phyloP scores from a whole-genome alignment of 768 basidiomycete genomes.

The Hygrophoropsis aurantiaca region DNA sequence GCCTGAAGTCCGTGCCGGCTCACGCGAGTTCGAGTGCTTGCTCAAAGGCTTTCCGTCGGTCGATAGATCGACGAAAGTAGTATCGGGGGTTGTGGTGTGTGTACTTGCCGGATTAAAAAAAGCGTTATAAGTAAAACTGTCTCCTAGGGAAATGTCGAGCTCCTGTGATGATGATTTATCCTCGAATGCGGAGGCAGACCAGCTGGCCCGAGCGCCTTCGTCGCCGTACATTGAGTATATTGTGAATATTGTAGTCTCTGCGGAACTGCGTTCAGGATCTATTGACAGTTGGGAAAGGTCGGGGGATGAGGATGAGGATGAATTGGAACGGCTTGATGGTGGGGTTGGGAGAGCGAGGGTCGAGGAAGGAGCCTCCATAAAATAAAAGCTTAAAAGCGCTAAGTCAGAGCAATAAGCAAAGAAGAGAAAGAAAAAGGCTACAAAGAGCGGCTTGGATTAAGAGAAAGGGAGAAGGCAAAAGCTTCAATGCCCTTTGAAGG shows the following conservation, averaged over 20 bases:
- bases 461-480: neutral
- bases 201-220: constrained; percentile 47
- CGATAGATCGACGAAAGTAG: constrained; percentile 29
- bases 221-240: constrained; percentile 89
- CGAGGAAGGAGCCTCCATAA: constrained; percentile 43
- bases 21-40: constrained; percentile 19
- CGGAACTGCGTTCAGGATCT: constrained; percentile 53
- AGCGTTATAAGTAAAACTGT: constrained; percentile 32
- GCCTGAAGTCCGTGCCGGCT: constrained; percentile 20
- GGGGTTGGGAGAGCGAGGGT: constrained; percentile 37
- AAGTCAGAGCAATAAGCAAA: constrained; percentile 1
- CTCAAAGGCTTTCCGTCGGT: constrained; percentile 20
- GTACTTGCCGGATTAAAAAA: constrained; percentile 27
- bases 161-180: constrained; percentile 35
- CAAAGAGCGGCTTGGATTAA: constrained; percentile 1
- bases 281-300: constrained; percentile 32
- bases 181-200: constrained; percentile 41
- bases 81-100: constrained; percentile 20
- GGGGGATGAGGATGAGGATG: constrained; percentile 33
- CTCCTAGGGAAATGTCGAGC: constrained; percentile 32
- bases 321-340: constrained; percentile 16
- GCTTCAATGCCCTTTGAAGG: constrained; percentile 2
- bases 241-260: constrained; percentile 76
- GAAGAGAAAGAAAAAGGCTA: neutral
- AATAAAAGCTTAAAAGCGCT: constrained; percentile 13